A percentile compares a stretch with the other conserved stretches of the same genome.
These are phyloP conservation scores for Casuarina glauca DNA, from an alignment of 306 rosid genomes.

Conservation along the genomic window DNA sequence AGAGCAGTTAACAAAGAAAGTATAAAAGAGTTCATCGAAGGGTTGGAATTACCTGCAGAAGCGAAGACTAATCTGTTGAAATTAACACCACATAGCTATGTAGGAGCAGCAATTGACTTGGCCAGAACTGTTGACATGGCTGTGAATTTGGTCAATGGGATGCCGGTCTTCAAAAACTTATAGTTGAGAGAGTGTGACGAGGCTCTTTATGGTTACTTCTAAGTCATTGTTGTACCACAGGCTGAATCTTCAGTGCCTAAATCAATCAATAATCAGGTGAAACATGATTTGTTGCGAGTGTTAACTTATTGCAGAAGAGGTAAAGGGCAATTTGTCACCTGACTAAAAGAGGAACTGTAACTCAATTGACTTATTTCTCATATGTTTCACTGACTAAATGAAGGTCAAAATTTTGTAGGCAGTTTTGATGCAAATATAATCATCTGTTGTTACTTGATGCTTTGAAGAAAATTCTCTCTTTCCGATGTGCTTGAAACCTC, in stretches of 20 bases:
- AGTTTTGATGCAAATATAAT: background rate
- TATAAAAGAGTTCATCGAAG: constrained; percentile 67
- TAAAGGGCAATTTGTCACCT: background rate
- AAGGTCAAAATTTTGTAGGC: background rate
- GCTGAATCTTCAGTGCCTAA: background rate
- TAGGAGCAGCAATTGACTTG: constrained; percentile 82
- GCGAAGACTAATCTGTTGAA: constrained; percentile 64
- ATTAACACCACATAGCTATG: constrained; percentile 73
- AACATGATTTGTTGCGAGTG: background rate
- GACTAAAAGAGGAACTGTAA: background rate
- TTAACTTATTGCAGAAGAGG: background rate
- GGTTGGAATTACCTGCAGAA: constrained; percentile 67
- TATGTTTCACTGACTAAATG: background rate
- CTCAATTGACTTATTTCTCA: background rate
- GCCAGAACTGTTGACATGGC: constrained; percentile 55
- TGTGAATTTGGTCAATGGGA: constrained; percentile 34
- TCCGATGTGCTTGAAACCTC: background rate
- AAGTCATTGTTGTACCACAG: background rate
- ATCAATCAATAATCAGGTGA: background rate
- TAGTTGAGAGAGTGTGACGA: constrained; percentile 1
- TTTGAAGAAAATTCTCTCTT: background rate
- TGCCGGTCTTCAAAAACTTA: constrained; percentile 13
- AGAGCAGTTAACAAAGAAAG: constrained; percentile 74
- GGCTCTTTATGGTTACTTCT: background rate
- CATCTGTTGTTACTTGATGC: background rate